Conservation (phyloP, 1,284 basidiomycete species). For the Moesziomyces sp. region DNA sequence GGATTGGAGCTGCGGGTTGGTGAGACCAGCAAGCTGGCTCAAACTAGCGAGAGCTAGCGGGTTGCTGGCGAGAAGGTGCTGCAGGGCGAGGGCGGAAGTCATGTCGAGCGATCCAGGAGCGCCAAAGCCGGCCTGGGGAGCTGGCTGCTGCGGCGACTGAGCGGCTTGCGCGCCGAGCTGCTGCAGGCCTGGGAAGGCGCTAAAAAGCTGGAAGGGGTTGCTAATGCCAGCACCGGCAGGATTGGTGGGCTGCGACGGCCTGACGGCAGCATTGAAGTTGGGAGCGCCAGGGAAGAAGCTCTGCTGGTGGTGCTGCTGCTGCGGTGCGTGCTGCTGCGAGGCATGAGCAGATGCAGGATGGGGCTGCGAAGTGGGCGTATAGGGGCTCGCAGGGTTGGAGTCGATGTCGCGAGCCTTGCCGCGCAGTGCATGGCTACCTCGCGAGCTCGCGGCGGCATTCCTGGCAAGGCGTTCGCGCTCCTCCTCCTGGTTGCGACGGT, state of each 20-base stretch:
- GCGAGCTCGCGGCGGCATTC: conserved; percentile 50
- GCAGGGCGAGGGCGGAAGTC: conserved; percentile 64
- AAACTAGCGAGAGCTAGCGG: conserved; percentile 56
- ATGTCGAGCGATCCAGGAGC: conserved; percentile 53
- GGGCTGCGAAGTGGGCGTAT: conserved; percentile 28
- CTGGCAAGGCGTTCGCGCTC: conserved; percentile 46
- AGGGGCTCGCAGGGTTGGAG: conserved; percentile 21
- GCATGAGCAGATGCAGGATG: conserved; percentile 15
- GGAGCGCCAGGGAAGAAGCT: conserved; percentile 35
- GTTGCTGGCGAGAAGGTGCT: conserved; percentile 62
- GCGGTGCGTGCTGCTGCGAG: conserved; percentile 23
- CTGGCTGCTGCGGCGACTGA: conserved; percentile 20
- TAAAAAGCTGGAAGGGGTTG: conserved; percentile 32
- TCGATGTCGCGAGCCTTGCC: conserved; percentile 46
- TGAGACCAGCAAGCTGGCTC: conserved; percentile 46
- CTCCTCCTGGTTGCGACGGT: conserved; percentile 53
- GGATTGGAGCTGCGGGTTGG: conserved; percentile 48
- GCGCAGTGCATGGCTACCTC: conserved; percentile 39
- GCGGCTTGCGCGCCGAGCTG: conserved; percentile 16
- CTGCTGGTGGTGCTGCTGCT: conserved; percentile 20
- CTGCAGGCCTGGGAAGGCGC: conserved; percentile 25
- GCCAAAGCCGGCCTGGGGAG: conserved; percentile 19
- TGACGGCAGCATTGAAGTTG: conserved; percentile 21
- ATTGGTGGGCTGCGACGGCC: conserved; percentile 32
- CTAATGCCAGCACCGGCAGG: conserved; percentile 23